phyloP scores from a whole-genome alignment of 2,329 filamentous ascomycete species.

The Tolypocladium endophyticum region DNA sequence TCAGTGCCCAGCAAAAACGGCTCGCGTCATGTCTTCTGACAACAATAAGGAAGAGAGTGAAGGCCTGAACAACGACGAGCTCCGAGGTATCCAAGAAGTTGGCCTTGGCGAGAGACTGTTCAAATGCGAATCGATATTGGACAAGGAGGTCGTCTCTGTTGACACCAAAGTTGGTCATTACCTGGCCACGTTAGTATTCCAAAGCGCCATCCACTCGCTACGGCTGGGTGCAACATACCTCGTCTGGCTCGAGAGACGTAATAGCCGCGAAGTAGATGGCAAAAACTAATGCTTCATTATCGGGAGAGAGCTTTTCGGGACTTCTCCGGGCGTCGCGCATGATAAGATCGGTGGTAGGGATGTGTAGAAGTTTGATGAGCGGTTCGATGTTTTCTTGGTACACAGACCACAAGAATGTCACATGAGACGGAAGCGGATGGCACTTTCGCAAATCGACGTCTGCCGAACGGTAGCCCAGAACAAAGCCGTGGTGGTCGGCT shows the following conservation, averaged over 20 bases:
- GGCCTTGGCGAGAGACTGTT: constrained; percentile 46
- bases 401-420: constrained; percentile 57
- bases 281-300: constrained; percentile 53
- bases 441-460: constrained; percentile 54
- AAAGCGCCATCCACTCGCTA: background rate
- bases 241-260: constrained; percentile 48
- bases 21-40: constrained; percentile 36
- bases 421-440: constrained; percentile 56
- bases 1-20: constrained; percentile 49
- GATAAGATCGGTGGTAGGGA: constrained; percentile 52
- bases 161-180: constrained; percentile 29
- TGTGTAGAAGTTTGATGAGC: constrained; percentile 59
- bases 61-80: constrained; percentile 45
- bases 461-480: constrained; percentile 63
- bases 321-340: constrained; percentile 52
- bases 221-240: constrained; percentile 27
- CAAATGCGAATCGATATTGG: constrained; percentile 42
- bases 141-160: constrained; percentile 32
- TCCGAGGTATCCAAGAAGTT: constrained; percentile 48
- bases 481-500: constrained; percentile 57
- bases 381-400: constrained; percentile 68
- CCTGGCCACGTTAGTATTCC: constrained; percentile 6
- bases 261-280: constrained; percentile 49
- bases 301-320: constrained; percentile 43
- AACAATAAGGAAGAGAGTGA: constrained; percentile 43